Evolutionary conservation across 108 stramenopile species (phyloP).

Genomic region (Aurantiochytrium sp.): DNA sequence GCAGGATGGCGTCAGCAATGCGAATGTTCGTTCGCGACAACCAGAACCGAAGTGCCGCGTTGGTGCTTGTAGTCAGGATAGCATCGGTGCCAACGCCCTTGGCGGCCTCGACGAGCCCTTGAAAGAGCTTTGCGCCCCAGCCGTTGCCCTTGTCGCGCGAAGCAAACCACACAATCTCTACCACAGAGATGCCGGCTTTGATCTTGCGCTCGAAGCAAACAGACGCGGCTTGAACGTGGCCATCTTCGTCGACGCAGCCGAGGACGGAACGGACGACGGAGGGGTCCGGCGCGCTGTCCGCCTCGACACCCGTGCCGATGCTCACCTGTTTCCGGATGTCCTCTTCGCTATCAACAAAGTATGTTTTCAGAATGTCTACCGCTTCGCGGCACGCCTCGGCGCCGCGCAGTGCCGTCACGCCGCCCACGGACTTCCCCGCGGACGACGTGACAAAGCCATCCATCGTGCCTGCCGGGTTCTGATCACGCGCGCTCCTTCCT

Average conservation of each 20-base stretch:
- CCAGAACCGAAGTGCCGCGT: neutral
- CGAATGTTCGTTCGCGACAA: neutral
- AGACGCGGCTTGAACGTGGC: neutral
- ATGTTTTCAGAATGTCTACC: neutral
- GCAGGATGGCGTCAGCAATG: neutral
- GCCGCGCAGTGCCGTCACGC: neutral
- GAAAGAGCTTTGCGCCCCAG: neutral
- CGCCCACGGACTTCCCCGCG: neutral
- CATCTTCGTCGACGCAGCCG: neutral
- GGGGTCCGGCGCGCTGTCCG: neutral
- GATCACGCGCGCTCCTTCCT: neutral
- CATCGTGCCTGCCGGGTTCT: neutral
- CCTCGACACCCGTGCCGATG: neutral
- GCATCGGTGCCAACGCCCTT: neutral
- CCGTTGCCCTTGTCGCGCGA: neutral
- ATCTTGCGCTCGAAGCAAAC: neutral
- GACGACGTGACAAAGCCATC: constrained; percentile 16
- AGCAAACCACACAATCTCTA: constrained; percentile 5
- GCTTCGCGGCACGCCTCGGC: neutral
- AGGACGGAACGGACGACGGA: neutral
- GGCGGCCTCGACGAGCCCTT: neutral
- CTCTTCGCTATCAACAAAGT: neutral
- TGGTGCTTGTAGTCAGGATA: neutral
- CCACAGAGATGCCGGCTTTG: neutral
- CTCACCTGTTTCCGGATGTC: neutral